These are phyloP conservation scores for Mycena metata DNA, from an alignment of 768 basidiomycete genomes.

Conservation along the genomic window DNA sequence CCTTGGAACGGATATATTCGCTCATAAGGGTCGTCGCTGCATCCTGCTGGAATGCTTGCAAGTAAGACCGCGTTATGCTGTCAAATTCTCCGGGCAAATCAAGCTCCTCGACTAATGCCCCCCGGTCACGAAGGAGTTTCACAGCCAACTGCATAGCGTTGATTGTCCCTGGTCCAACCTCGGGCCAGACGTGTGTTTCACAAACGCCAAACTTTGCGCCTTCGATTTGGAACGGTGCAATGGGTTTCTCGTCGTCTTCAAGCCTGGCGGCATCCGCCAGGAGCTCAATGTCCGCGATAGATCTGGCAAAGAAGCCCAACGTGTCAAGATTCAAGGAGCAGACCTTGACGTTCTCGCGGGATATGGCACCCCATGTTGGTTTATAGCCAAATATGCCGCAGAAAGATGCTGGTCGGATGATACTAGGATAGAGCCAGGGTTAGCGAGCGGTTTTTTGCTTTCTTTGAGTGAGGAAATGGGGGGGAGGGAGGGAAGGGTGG, in stretches of 20 bases:
- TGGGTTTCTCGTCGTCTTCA: constrained; percentile 28
- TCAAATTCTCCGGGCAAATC: constrained; percentile 36
- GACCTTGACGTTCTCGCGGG: constrained; percentile 35
- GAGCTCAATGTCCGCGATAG: constrained; percentile 34
- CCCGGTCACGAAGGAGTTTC: constrained; percentile 30
- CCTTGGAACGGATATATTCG: constrained; percentile 34
- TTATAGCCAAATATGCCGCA: constrained; percentile 37
- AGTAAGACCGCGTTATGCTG: constrained; percentile 12
- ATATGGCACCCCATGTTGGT: constrained; percentile 39
- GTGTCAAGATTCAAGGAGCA: constrained; percentile 39
- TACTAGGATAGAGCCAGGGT: no score
- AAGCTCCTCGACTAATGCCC: constrained; percentile 36
- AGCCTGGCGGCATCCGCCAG: constrained; percentile 35
- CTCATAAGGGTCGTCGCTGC: constrained; percentile 25
- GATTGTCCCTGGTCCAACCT: constrained; percentile 33
- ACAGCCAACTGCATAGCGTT: constrained; percentile 30
- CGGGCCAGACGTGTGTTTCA: constrained; percentile 36
- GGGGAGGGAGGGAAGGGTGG: no score
- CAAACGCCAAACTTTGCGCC: constrained; percentile 35
- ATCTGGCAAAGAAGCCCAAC: constrained; percentile 36
- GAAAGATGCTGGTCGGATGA: constrained; percentile 39
- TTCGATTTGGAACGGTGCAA: constrained; percentile 15
- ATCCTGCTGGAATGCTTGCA: constrained; percentile 26
- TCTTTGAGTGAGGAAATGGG: background rate
- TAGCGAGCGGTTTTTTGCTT: no score